A percentile compares a stretch with the other conserved stretches of the same genome.
phyloP scores from a whole-genome alignment of 371 early-diverging fungal genomes.

The Cokeromyces recurvatus region DNA sequence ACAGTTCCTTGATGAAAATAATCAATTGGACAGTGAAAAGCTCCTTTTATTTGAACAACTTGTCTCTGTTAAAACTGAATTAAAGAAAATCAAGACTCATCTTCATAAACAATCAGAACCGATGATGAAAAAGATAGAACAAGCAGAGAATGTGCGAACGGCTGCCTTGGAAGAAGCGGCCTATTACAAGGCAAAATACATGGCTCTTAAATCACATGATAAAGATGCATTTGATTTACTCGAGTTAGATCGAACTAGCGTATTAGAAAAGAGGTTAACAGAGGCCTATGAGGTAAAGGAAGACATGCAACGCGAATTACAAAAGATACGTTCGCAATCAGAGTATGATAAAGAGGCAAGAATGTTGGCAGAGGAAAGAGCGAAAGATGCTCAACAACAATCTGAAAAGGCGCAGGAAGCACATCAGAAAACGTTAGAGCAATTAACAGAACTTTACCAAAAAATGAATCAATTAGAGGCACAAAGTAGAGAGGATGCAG shows the following conservation, averaged over 20 bases:
- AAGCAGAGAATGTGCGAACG: slow-evolving; percentile 43
- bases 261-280: slow-evolving; percentile 45
- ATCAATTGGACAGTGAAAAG: slow-evolving; percentile 14
- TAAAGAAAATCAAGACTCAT: slow-evolving; percentile 29
- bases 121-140: slow-evolving; percentile 36
- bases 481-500: slow-evolving; percentile 35
- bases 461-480: slow-evolving; percentile 42
- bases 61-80: slow-evolving; percentile 33
- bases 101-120: slow-evolving; percentile 49
- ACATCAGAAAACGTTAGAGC: slow-evolving; percentile 38
- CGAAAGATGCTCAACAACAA: slow-evolving; percentile 33
- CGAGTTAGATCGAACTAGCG: slow-evolving; percentile 41
- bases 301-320: slow-evolving; percentile 17
- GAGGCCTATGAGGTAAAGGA: slow-evolving; percentile 39
- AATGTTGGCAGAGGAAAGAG: slow-evolving; percentile 44
- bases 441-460: slow-evolving; percentile 35
- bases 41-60: slow-evolving; percentile 35
- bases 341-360: slow-evolving; percentile 38
- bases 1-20: not conserved
- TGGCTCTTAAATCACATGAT: slow-evolving; percentile 24
- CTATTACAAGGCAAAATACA: slow-evolving; percentile 48
- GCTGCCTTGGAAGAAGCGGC: slow-evolving; percentile 56
- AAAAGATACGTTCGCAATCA: slow-evolving; percentile 25
- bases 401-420: slow-evolving; percentile 51
- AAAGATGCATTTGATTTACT: slow-evolving; percentile 28